These are phyloP conservation scores for Metarhizium album DNA, from an alignment of 2,329 filamentous ascomycete genomes.

Conservation along the genomic window DNA sequence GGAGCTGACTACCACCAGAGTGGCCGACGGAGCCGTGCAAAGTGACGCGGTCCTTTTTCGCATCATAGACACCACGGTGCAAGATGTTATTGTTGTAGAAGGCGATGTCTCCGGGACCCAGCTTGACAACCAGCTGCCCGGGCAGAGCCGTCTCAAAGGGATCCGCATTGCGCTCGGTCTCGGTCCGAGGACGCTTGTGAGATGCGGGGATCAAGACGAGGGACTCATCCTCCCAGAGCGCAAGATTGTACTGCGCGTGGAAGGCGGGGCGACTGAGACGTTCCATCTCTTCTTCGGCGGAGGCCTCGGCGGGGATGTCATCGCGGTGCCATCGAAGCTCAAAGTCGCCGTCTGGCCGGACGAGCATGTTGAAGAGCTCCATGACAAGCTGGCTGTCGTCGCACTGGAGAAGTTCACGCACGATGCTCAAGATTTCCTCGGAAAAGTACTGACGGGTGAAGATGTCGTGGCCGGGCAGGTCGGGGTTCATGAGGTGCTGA, in stretches of 20 bases:
- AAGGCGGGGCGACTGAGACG: constrained; percentile 50
- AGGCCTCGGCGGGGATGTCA: constrained; percentile 60
- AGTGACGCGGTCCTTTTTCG: constrained; percentile 51
- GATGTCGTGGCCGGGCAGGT: constrained; percentile 46
- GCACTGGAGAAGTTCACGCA: constrained; percentile 50
- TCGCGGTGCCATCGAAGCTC: constrained; percentile 78
- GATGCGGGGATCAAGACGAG: constrained; percentile 69
- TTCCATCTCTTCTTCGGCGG: constrained; percentile 53
- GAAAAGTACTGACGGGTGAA: constrained; percentile 68
- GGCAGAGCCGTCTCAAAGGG: constrained; percentile 53
- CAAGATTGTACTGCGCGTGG: constrained; percentile 83
- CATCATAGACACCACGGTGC: constrained; percentile 57
- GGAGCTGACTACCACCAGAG: constrained; percentile 37
- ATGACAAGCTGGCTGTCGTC: constrained; percentile 59
- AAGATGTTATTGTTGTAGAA: constrained; percentile 91
- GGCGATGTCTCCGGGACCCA: constrained; percentile 66
- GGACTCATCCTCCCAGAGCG: constrained; percentile 63
- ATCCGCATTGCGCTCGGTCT: constrained; percentile 54
- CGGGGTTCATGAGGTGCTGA: constrained; percentile 72
- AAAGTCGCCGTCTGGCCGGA: constrained; percentile 61
- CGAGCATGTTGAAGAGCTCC: constrained; percentile 81
- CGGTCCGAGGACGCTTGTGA: constrained; percentile 61
- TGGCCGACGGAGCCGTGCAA: constrained; percentile 64
- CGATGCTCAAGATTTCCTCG: constrained; percentile 48
- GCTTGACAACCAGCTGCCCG: constrained; percentile 51